These are phyloP conservation scores for Domatiomyces catenatus DNA, from an alignment of 2,329 filamentous ascomycete genomes.

Conservation along the genomic window DNA sequence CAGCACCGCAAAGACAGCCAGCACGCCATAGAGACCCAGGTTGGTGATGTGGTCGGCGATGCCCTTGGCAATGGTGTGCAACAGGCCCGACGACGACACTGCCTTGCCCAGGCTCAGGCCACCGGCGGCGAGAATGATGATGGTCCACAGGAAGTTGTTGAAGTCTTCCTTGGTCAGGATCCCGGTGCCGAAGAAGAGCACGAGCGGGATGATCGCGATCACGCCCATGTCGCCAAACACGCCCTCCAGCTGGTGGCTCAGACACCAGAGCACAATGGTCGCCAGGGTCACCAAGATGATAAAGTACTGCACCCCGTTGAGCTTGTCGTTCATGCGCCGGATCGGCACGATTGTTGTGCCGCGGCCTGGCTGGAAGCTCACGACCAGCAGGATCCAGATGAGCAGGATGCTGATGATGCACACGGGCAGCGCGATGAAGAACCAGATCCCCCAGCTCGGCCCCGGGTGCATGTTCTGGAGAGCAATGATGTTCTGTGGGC, in stretches of 20 bases:
- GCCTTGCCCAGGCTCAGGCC: constrained; percentile 85
- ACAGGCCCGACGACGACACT: constrained; percentile 78
- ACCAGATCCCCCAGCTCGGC: constrained; percentile 91
- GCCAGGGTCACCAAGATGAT: constrained; percentile 66
- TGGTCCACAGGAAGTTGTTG: constrained; percentile 99
- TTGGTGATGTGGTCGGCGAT: constrained; percentile 63
- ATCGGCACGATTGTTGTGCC: constrained; percentile 86
- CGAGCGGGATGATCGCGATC: constrained; percentile 87
- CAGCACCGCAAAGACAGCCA: constrained; percentile 69
- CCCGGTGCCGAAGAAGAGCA: constrained; percentile 90
- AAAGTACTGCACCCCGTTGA: constrained; percentile 83
- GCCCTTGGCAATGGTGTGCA: constrained; percentile 67
- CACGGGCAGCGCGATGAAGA: constrained; percentile 87
- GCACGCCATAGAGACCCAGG: constrained; percentile 69
- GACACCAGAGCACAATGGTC: constrained; percentile 86
- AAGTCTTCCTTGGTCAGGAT: constrained; percentile 98
- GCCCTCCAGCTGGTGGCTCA: constrained; percentile 71
- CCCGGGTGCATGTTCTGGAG: constrained; percentile 87
- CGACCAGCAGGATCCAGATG: constrained; percentile 76
- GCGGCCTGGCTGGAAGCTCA: constrained; percentile 69
- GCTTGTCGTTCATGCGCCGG: constrained; percentile 72
- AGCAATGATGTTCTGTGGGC: constrained; percentile 92
- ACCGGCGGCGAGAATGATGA: constrained; percentile 86
- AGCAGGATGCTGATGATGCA: constrained; percentile 74
- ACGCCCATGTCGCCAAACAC: constrained; percentile 97